Conservation (phyloP, 2,329 filamentous ascomycete species). For the Pseudogymnoascus sp. region DNA sequence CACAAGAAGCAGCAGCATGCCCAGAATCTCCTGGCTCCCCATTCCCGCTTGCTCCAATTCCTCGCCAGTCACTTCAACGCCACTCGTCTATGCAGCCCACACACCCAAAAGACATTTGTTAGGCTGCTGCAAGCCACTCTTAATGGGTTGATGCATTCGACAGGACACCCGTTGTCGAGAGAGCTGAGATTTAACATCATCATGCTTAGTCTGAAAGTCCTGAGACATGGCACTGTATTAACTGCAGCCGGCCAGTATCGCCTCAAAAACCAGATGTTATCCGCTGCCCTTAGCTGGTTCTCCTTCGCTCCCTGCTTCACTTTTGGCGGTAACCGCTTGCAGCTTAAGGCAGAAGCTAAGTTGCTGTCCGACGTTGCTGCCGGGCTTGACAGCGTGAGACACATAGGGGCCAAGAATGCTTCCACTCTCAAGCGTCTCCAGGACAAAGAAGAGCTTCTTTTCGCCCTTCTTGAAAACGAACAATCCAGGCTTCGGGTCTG, state of each 20-base stretch:
- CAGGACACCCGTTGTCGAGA: conserved; percentile 75
- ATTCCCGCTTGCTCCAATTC: conserved; percentile 79
- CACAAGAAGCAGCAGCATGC: conserved; percentile 68
- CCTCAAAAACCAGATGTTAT: conserved; percentile 81
- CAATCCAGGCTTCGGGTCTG: conserved; percentile 77
- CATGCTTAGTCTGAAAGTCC: conserved; percentile 69
- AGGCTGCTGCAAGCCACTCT: conserved; percentile 75
- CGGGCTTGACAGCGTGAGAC: conserved; percentile 56
- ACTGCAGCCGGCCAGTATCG: conserved; percentile 62
- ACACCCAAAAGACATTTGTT: conserved; percentile 74
- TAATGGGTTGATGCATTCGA: conserved; percentile 57
- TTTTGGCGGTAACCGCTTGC: conserved; percentile 86
- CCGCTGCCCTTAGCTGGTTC: conserved; percentile 86
- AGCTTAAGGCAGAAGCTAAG: conserved; percentile 86
- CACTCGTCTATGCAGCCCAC: conserved; percentile 72
- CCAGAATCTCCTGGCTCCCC: conserved; percentile 78
- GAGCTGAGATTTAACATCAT: conserved; percentile 89
- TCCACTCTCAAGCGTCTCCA: conserved; percentile 59
- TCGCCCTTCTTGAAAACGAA: conserved; percentile 75
- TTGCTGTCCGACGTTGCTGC: conserved; percentile 67
- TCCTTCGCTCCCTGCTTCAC: conserved; percentile 78
- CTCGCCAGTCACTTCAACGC: conserved; percentile 93
- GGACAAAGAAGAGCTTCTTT: conserved; percentile 75
- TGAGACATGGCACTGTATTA: conserved; percentile 63
- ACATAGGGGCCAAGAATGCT: conserved; percentile 43